A percentile compares a stretch with the other conserved stretches of the same genome.
phyloP scores from a whole-genome alignment of 345 rosid genomes.

The Eucalyptus cloeziana region DNA sequence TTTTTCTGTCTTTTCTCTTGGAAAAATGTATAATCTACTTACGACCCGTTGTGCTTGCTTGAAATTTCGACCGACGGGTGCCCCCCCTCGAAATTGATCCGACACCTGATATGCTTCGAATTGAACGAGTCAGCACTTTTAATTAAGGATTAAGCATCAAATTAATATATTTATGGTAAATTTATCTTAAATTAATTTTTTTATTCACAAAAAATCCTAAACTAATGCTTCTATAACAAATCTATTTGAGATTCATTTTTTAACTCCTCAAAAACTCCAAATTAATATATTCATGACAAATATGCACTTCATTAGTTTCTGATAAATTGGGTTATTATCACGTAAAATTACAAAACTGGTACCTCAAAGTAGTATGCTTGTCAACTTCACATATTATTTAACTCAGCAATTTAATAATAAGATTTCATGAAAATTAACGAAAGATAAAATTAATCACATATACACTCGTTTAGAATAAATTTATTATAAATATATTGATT shows the following conservation, averaged over 20 bases:
- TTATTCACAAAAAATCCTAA: too few species aligned
- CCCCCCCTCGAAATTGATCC: not conserved
- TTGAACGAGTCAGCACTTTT: not conserved
- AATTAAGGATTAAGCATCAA: accelerated
- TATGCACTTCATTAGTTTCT: accelerated
- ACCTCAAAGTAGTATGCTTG: accelerated
- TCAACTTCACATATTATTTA: accelerated
- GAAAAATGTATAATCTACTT: not conserved
- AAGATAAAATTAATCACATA: too few species aligned
- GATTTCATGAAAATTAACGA: accelerated
- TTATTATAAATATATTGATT: accelerated
- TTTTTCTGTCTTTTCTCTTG: not conserved
- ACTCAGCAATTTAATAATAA: accelerated
- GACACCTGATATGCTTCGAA: accelerated
- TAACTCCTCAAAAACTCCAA: too few species aligned
- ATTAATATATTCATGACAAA: too few species aligned
- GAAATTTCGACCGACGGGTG: not conserved
- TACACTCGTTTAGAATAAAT: too few species aligned
- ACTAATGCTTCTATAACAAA: too few species aligned
- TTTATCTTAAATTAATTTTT: too few species aligned
- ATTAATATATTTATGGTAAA: too few species aligned
- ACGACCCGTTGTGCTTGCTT: not conserved
- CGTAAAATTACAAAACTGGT: accelerated
- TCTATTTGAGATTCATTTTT: too few species aligned
- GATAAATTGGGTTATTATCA: accelerated